These are phyloP conservation scores for Crithidia sp. DNA, from an alignment of 208 protist species.

Conservation along the genomic window DNA sequence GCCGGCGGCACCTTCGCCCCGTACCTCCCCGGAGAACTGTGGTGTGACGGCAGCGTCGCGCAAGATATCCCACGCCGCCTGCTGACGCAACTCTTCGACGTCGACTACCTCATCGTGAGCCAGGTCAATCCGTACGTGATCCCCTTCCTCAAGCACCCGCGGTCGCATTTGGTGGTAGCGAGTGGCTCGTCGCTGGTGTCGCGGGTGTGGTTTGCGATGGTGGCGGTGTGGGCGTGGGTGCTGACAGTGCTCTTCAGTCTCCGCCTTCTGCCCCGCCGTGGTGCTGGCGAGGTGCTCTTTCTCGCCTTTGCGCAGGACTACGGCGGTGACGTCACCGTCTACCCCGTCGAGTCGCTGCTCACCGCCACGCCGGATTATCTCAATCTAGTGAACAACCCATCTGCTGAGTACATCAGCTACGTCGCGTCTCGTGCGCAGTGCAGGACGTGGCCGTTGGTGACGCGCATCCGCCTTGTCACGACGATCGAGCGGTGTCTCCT, in stretches of 20 bases:
- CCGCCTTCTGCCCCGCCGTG: constrained; percentile 46
- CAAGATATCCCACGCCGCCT: constrained; percentile 66
- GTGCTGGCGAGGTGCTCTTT: constrained; percentile 44
- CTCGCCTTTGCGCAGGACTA: constrained; percentile 62
- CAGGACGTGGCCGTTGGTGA: constrained; percentile 70
- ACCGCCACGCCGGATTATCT: constrained; percentile 65
- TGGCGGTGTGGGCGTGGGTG: constrained; percentile 40
- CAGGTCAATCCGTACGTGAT: constrained; percentile 87
- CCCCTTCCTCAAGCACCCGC: constrained; percentile 61
- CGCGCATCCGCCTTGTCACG: constrained; percentile 50
- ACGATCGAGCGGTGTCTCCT: constrained; percentile 51
- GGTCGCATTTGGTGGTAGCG: constrained; percentile 31
- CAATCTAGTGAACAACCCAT: constrained; percentile 73
- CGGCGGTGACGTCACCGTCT: constrained; percentile 70
- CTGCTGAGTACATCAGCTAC: constrained; percentile 62
- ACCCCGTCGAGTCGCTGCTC: constrained; percentile 56
- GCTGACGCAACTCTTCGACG: constrained; percentile 72
- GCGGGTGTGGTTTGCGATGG: constrained; percentile 34
- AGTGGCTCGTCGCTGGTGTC: constrained; percentile 27
- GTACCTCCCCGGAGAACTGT: constrained; percentile 63
- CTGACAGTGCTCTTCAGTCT: constrained; percentile 48
- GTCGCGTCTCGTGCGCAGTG: constrained; percentile 46
- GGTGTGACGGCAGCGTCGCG: constrained; percentile 71
- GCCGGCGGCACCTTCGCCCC: constrained; percentile 40
- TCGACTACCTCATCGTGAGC: constrained; percentile 81